Base-by-base conservation (phyloP, 2,329 filamentous ascomycete species). In the Beauveria sp. region DNA sequence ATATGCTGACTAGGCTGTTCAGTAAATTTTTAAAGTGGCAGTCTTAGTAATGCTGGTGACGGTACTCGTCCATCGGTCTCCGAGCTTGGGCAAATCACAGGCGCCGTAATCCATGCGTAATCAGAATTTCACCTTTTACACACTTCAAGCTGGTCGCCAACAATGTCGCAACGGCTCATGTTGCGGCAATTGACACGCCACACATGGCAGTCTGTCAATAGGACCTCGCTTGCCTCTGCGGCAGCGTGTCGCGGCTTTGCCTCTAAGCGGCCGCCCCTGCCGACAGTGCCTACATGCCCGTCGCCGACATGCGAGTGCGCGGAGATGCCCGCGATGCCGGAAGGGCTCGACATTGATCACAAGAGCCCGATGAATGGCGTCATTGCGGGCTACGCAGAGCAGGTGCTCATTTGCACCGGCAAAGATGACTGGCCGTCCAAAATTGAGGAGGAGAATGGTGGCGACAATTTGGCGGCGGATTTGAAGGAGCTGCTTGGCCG, bases 331-430 rank as follows among this genome's bases (percentile, higher is more conserved):
- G 66, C 74, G 14, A 81, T 88, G 76, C 87, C 88, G 1, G 75
- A 81, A 8, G 86, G 84, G 3, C 79, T 96, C 18, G 84, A 87
- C 24, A 93, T 97, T 58, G 92, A 97, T 70, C 80, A 82, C 67
- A 81, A 81, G 63, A 83, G 83, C 45, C 79, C 82, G 20, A 77
- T 97, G 49, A 87, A 89, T 70, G 90, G 90, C 14, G 88, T 89
- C 6, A 93, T 96, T 75, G 80, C 88, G 2, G 78, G 81, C 1
- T 96, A 96, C 71, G 81, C 86, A 1, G 88, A 96, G 73, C 92
- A 97, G 67, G 83, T 97, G 3, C 74, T 98, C 10, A 80, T 97
- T 16, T 93, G 89, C 64, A 96, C 92, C 0, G 92, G 91, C 5
- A 84, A 86, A 63, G 76, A 81, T 34, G 90, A 96, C 75, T 97